Base-by-base conservation (phyloP, 495 filamentous ascomycete species). In the Halenospora varia region DNA sequence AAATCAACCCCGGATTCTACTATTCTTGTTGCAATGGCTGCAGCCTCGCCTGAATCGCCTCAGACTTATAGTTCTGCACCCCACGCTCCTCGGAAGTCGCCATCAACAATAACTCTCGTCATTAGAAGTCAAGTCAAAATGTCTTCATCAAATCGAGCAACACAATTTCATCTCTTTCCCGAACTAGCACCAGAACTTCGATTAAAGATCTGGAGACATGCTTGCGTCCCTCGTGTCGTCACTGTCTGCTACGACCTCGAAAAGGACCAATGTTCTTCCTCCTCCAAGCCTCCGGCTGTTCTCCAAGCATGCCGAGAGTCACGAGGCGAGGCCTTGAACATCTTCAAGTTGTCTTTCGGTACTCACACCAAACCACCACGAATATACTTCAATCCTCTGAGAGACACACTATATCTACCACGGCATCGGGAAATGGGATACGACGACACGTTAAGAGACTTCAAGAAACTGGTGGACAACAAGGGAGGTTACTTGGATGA, bases 401-500 rank as follows among this genome's bases (percentile, higher is more conserved):
- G 67, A 47, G 78, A 81, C 66, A 75, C 71, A 17, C 68, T 81
- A 19, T 81, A 81, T 65, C 48, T 80, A 23, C 76, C 77, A 11
- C 68, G 77, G 13, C 68, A 68, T 47, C 61, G 69, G 9, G 64
- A 61, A 25, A 73, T 78, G 70, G 77, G 77, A 24, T 81, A 81
- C 61, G 73, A 74, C 40, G 73, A 76, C 24, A 69, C 66, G 10
- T 60, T 72, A 15, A 66, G 74, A 24, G 71, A 74, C 47, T 77
- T 81, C 48, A 58, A 53, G 17, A 35, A 17, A 1, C 19, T 59
- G 29, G 55, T 62, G 3, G 8, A 4, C 6, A 58, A 65, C 19
- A 29, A 22, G 0, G 35, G 24, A 17, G 51, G 41, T n/a, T 13
- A 49, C 13, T 19, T 64, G 15, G 48, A 62, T 19, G 35, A 53